phyloP scores from a whole-genome alignment of 305 asterid species.

The Solanum aculeatissimum region DNA sequence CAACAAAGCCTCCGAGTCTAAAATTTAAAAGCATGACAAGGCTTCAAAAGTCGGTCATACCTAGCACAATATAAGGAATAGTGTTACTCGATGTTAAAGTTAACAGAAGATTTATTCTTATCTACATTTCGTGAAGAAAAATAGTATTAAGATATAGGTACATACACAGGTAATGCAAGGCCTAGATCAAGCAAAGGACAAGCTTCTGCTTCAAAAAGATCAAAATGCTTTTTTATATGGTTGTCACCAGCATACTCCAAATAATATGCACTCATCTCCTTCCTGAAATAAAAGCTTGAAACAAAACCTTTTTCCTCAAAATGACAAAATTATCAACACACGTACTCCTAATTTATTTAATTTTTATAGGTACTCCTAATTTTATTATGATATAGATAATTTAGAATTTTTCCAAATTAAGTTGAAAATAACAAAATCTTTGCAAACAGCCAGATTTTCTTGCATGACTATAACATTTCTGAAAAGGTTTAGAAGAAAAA shows the following conservation, averaged over 20 bases:
- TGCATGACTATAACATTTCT: background rate
- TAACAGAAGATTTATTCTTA: background rate
- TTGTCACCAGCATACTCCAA: too few relatives aligned
- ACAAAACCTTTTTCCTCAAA: too few relatives aligned
- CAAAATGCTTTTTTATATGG: too few relatives aligned
- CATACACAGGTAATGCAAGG: slow-evolving; percentile 87
- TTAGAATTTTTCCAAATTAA: too few relatives aligned
- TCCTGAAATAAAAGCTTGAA: too few relatives aligned
- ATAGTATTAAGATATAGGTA: slow-evolving; percentile 8
- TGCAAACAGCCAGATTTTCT: background rate
- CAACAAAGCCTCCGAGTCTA: slow-evolving; percentile 91
- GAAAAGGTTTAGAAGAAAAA: too few relatives aligned
- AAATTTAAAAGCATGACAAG: slow-evolving; percentile 28
- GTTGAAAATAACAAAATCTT: background rate
- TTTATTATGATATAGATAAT: too few relatives aligned
- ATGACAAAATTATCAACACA: too few relatives aligned
- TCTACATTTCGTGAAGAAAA: background rate
- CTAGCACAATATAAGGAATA: slow-evolving; percentile 34
- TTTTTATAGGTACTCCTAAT: too few relatives aligned
- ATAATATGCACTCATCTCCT: too few relatives aligned
- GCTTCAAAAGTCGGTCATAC: slow-evolving; percentile 59
- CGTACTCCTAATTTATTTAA: too few relatives aligned
- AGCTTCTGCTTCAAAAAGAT: slow-evolving; percentile 11
- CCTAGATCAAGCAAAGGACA: slow-evolving; percentile 60
- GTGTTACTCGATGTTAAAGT: slow-evolving; percentile 14